Base-by-base conservation (phyloP, 192 early-diverging fungal genomes). In the Gamsiella multidivaricata region DNA sequence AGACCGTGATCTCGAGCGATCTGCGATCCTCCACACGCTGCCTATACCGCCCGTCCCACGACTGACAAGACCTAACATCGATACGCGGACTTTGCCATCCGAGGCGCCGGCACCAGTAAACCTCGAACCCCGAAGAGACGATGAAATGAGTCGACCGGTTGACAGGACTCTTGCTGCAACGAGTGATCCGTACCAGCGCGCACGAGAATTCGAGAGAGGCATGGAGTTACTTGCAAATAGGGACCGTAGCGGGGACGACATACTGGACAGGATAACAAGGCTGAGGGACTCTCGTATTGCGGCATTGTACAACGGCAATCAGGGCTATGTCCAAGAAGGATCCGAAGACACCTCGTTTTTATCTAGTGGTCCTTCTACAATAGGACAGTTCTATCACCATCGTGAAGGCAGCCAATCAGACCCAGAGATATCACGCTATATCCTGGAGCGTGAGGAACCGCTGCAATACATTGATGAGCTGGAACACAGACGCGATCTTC, bases 401-500 rank as follows among this genome's bases (percentile, higher is more conserved):
- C 59, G 60, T 15, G 74, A 78, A 15, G 74, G 45, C 12, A 78
- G 74, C 52, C 59, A 49, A 2, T 78, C 74, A 0, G 74, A 78
- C n/a, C 74, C 74, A 14, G 74, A 78, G 36, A 33, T 78, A 5
- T 59, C 54, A 1, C 58, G 54, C 1, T 74, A 63, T 28, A 62
- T 61, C 8, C 45, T 46, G 25, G 56, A 60, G 12, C 49, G 54
- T 45, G 70, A 74, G 23, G 61, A 61, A 28, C 26, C 49, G 67
- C 55, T 28, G n/a, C n/a, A n/a, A n/a, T n/a, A n/a, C n/a, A n/a
- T n/a, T n/a, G n/a, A n/a, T n/a, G n/a, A n/a, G n/a, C n/a, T n/a
- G n/a, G n/a, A n/a, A n/a, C n/a, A n/a, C n/a, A n/a, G n/a, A n/a
- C n/a, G n/a, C n/a, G n/a, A n/a, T n/a, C n/a, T n/a, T n/a, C n/a